These are phyloP conservation scores for Rubia peregrina DNA, from an alignment of 305 asterid genomes.

Conservation along the genomic window DNA sequence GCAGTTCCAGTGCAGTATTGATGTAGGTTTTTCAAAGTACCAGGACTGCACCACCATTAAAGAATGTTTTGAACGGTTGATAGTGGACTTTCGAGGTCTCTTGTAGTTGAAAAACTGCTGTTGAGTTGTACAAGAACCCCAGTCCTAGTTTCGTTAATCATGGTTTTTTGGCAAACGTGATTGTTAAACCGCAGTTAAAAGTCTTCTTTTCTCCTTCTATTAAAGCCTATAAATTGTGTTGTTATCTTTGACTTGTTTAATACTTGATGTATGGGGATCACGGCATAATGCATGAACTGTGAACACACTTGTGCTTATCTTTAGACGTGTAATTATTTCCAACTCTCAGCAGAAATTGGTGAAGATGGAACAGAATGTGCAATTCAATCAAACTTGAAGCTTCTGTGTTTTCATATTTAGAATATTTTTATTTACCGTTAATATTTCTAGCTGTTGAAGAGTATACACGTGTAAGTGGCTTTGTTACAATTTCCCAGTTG, in stretches of 20 bases:
- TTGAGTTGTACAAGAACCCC: too few species aligned
- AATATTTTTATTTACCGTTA: neutral
- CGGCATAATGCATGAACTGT: neutral
- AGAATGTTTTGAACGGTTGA: too few species aligned
- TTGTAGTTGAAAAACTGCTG: neutral
- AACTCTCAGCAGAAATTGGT: too few species aligned
- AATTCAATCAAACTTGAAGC: neutral
- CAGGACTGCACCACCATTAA: too few species aligned
- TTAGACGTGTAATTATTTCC: neutral
- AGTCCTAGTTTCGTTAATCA: too few species aligned
- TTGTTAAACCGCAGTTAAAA: too few species aligned
- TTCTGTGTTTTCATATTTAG: too few species aligned
- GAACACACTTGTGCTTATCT: neutral
- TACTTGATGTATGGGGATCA: neutral
- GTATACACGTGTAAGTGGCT: neutral
- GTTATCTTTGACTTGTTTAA: neutral
- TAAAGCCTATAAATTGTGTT: neutral
- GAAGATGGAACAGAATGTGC: too few species aligned
- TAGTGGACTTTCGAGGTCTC: neutral
- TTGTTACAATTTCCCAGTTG: neutral
- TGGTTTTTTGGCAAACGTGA: too few species aligned
- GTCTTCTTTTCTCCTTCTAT: too few species aligned
- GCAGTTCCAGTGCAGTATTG: too few species aligned
- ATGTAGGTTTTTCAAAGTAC: too few species aligned
- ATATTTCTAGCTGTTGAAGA: neutral